Percentiles rank a stretch among this genome's conserved stretches.
Evolutionary conservation across 805 yeast species (phyloP).

Genomic region (Candida ovalis): DNA sequence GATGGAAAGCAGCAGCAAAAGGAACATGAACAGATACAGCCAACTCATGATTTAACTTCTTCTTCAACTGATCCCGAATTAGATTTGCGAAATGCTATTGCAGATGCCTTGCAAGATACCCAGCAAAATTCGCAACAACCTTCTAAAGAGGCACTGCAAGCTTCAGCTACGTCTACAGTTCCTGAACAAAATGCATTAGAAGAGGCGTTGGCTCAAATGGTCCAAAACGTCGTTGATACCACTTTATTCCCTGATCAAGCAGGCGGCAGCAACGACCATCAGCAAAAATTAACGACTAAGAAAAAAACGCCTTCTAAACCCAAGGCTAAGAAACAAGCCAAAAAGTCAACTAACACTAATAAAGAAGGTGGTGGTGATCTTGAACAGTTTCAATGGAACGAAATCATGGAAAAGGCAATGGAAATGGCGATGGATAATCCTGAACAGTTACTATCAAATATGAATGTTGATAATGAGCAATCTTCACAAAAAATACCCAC

Average conservation of each 20-base stretch:
- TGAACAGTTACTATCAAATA: constrained; percentile 35
- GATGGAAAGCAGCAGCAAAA: background rate
- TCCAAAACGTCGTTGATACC: constrained; percentile 47
- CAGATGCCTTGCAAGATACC: constrained; percentile 14
- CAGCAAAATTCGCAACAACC: background rate
- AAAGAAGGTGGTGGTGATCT: constrained; percentile 29
- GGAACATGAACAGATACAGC: background rate
- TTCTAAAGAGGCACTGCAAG: background rate
- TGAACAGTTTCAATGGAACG: constrained; percentile 57
- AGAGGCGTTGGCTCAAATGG: constrained; percentile 53
- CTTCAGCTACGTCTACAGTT: constrained; percentile 1
- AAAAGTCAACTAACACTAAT: constrained; percentile 1
- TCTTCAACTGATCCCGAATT: constrained; percentile 10
- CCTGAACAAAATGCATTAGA: constrained; percentile 38
- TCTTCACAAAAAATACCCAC: background rate
- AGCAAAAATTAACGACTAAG: constrained; percentile 1
- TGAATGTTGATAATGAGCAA: constrained; percentile 17
- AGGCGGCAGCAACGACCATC: too few species aligned
- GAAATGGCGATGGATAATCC: constrained; percentile 72
- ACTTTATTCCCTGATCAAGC: constrained; percentile 13
- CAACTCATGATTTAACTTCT: background rate
- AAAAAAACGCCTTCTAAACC: constrained; percentile 3
- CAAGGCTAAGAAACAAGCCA: constrained; percentile 1
- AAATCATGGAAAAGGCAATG: constrained; percentile 73
- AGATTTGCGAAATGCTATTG: constrained; percentile 17